phyloP scores from a whole-genome alignment of 129 eudicot genomes.

The Erigeron canadensis region DNA sequence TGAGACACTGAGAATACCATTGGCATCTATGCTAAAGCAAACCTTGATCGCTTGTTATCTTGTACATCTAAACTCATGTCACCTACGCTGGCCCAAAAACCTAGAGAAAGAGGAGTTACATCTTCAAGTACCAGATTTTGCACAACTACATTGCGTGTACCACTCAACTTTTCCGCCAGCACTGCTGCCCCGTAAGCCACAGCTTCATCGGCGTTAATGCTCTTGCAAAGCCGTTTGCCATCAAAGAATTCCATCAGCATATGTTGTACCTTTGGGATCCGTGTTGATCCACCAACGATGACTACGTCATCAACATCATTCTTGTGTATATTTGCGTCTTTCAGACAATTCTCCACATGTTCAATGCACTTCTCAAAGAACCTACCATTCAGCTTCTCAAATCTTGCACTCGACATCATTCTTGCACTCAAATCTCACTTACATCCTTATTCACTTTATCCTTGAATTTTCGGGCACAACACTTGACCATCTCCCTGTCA shows the following conservation, averaged over 20 bases:
- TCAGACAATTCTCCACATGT: conserved; percentile 26
- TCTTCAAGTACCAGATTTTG: background rate
- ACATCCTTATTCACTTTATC: conserved; percentile 19
- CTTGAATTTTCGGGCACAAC: conserved; percentile 9
- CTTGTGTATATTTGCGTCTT: conserved; percentile 17
- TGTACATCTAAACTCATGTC: background rate
- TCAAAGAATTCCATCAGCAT: conserved; percentile 26
- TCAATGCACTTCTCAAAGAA: conserved; percentile 21
- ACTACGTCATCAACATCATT: conserved; percentile 25
- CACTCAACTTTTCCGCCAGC: conserved; percentile 24
- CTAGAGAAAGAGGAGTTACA: conserved; percentile 31
- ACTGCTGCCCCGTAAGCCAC: conserved; percentile 28
- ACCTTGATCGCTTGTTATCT: background rate
- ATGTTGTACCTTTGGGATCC: conserved; percentile 32
- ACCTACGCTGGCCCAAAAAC: background rate
- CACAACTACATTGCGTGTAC: background rate
- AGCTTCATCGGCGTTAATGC: conserved; percentile 25
- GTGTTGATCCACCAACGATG: conserved; percentile 32
- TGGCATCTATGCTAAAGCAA: conserved; percentile 25
- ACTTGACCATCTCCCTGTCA: conserved; percentile 17
- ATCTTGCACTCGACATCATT: conserved; percentile 11
- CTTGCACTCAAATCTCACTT: conserved; percentile 6
- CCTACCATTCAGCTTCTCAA: conserved; percentile 14
- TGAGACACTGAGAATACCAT: conserved; percentile 30
- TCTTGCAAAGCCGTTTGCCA: conserved; percentile 19